Evolutionary conservation across 2,329 filamentous ascomycete genomes (phyloP).

Genomic region (Sporothrix euskadiensis): DNA sequence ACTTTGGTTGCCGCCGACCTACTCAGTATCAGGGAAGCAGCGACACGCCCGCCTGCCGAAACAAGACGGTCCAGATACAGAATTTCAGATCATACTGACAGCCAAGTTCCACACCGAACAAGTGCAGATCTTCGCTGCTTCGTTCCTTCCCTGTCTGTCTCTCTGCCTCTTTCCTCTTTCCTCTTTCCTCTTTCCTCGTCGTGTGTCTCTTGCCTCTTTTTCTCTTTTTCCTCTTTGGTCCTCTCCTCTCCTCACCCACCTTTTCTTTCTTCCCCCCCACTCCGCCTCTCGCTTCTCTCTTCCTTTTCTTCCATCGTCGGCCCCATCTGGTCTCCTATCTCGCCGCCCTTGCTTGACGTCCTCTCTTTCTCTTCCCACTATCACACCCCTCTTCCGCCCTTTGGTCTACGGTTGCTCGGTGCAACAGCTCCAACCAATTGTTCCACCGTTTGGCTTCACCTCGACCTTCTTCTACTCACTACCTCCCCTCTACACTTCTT

Average conservation of each 20-base stretch:
- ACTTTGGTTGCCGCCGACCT: slow-evolving; percentile 12
- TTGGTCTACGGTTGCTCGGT: slow-evolving; percentile 30
- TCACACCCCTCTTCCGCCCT: slow-evolving; percentile 9
- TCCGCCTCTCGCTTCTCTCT: slow-evolving; percentile 4
- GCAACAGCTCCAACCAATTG: slow-evolving; percentile 28
- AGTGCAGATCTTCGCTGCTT: background rate
- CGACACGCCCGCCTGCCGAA: slow-evolving; percentile 19
- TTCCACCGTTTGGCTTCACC: slow-evolving; percentile 19
- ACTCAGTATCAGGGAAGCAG: slow-evolving; percentile 14
- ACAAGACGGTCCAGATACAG: slow-evolving; percentile 5
- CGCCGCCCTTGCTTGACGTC: slow-evolving; percentile 7
- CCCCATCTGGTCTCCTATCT: slow-evolving; percentile 11
- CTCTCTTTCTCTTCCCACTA: background rate
- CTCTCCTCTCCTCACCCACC: background rate
- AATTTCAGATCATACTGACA: background rate
- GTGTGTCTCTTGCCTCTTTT: slow-evolving; percentile 14
- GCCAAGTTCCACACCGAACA: background rate
- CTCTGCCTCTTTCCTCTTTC: background rate
- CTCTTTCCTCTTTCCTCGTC: background rate
- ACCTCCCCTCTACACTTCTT: slow-evolving; percentile 16
- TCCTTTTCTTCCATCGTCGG: slow-evolving; percentile 16
- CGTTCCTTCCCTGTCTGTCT: slow-evolving; percentile 11
- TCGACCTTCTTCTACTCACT: slow-evolving; percentile 9
- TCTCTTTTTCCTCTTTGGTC: slow-evolving; percentile 17
- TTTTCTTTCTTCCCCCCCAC: slow-evolving; percentile 2